Percentiles rank a stretch among this genome's conserved stretches.
Conservation (phyloP, 257 asterid species). For the Primulina huaijiensis region DNA sequence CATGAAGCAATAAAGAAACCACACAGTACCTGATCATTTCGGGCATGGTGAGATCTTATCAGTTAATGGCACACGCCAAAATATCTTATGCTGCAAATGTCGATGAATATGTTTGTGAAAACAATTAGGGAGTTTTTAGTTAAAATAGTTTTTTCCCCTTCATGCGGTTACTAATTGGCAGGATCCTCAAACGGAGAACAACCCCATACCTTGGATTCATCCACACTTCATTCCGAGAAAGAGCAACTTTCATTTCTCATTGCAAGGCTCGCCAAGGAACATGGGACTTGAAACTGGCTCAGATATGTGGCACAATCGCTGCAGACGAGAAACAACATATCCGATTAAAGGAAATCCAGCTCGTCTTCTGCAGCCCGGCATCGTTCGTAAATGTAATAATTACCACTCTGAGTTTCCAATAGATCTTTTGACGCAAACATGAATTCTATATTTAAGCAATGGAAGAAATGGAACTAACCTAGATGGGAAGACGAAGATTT, state of each 20-base stretch:
- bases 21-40: conserved; percentile 60
- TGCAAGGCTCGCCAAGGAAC: conserved; percentile 69
- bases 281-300: conserved; percentile 73
- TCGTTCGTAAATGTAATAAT: too few species aligned
- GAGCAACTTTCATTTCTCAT: conserved; percentile 76
- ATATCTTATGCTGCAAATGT: neutral
- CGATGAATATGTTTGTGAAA: neutral
- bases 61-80: neutral
- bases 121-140: neutral
- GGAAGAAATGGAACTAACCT: too few species aligned
- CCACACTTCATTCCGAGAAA: conserved; percentile 75
- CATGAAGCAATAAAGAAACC: conserved; percentile 62
- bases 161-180: conserved; percentile 18
- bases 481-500: too few species aligned
- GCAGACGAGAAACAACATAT: conserved; percentile 52
- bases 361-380: too few species aligned
- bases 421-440: too few species aligned
- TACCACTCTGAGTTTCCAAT: too few species aligned
- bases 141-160: neutral
- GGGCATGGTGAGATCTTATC: conserved; percentile 36
- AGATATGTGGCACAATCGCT: conserved; percentile 70
- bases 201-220: conserved; percentile 82
- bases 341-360: too few species aligned
- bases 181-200: conserved; percentile 86
- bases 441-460: too few species aligned